phyloP scores from a whole-genome alignment of 306 rosid species.

The Crotalaria pallida region DNA sequence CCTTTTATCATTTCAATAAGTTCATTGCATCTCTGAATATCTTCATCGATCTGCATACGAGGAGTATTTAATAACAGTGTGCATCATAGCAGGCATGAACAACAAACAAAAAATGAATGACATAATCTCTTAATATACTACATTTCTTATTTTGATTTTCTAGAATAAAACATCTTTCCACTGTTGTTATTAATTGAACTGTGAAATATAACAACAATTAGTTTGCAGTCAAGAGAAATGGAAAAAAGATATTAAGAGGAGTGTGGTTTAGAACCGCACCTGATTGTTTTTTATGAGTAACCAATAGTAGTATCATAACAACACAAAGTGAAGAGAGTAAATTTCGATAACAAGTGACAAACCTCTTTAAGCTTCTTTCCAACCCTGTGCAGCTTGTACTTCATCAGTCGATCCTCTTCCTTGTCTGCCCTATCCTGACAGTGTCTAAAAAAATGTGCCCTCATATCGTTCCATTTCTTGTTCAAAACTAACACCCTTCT shows the following conservation, averaged over 20 bases:
- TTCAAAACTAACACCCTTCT: slow-evolving; percentile 65
- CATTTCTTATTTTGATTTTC: neutral
- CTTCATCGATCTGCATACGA: slow-evolving; percentile 69
- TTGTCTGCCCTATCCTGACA: slow-evolving; percentile 53
- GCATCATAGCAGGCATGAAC: neutral
- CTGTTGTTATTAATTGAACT: neutral
- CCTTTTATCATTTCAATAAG: slow-evolving; percentile 51
- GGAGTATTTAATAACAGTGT: neutral
- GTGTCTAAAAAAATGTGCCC: slow-evolving; percentile 54
- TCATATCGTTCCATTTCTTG: slow-evolving; percentile 56
- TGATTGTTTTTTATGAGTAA: neutral
- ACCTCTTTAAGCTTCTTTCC: slow-evolving; percentile 85
- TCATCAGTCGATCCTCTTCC: slow-evolving; percentile 49
- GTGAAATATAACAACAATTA: neutral
- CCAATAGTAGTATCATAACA: neutral
- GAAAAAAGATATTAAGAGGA: neutral
- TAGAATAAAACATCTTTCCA: neutral
- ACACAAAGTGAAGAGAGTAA: neutral
- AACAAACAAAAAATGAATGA: neutral
- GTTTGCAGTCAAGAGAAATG: neutral
- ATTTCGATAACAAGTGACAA: neutral
- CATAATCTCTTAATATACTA: neutral
- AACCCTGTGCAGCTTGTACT: slow-evolving; percentile 61
- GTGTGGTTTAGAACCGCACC: neutral
- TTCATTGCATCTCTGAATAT: slow-evolving; percentile 62